These are phyloP conservation scores for Seiridium cupressi DNA, from an alignment of 2,329 filamentous ascomycete genomes.

Conservation along the genomic window DNA sequence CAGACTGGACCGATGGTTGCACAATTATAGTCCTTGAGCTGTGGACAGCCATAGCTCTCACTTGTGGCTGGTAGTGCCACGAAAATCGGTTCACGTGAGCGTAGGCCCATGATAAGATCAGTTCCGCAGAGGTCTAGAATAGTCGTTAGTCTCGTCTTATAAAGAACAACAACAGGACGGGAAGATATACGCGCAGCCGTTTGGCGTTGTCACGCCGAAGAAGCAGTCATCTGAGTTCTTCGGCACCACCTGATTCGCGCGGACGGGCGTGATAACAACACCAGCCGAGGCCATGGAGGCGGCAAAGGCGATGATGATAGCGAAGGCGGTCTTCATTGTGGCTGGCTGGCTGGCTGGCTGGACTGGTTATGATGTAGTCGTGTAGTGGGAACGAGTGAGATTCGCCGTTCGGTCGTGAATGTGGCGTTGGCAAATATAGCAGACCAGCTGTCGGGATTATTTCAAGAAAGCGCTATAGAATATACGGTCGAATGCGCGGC, in stretches of 20 bases:
- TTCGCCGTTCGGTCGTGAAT: background rate
- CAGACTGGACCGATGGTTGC: too few relatives aligned
- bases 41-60: too few relatives aligned
- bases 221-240: slow-evolving; percentile 50
- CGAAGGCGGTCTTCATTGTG: slow-evolving; percentile 39
- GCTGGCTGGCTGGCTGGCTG: background rate
- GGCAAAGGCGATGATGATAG: slow-evolving; percentile 40
- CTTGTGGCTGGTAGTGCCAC: too few relatives aligned
- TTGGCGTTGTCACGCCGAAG: slow-evolving; percentile 54
- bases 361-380: background rate
- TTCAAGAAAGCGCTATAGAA: background rate
- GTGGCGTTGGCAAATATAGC: background rate
- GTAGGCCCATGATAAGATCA: background rate
- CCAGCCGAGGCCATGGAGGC: slow-evolving; percentile 48
- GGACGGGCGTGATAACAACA: slow-evolving; percentile 55
- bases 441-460: slow-evolving; percentile 4
- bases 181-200: slow-evolving; percentile 54
- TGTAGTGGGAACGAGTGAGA: background rate
- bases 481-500: background rate
- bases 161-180: background rate
- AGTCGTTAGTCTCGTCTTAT: background rate
- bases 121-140: slow-evolving; percentile 2
- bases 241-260: slow-evolving; percentile 48
- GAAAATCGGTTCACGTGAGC: too few relatives aligned
- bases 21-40: too few relatives aligned